Percentiles rank a stretch among this genome's conserved stretches.
Evolutionary conservation across 1,284 basidiomycete genomes (phyloP).

Genomic region (Taiwanofungus camphoratus): DNA sequence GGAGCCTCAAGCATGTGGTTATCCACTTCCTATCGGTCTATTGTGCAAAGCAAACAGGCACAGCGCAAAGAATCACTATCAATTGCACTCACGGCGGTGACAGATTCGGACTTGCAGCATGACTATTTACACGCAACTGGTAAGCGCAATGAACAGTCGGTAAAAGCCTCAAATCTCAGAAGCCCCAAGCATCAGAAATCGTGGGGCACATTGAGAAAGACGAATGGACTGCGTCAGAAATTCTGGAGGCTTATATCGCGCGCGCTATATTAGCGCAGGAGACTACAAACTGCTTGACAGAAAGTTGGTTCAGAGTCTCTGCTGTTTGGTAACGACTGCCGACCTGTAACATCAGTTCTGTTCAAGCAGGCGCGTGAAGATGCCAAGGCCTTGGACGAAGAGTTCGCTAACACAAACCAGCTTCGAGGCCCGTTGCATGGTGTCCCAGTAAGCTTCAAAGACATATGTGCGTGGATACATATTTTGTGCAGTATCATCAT

Average conservation of each 20-base stretch:
- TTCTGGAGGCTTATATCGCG: conserved; percentile 70
- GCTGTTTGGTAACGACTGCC: not conserved
- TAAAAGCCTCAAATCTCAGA: not conserved
- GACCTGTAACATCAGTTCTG: conserved; percentile 41
- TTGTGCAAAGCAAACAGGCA: not conserved
- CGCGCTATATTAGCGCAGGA: conserved; percentile 61
- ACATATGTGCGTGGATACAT: conserved; percentile 46
- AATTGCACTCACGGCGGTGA: not conserved
- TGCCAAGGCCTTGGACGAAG: conserved; percentile 59
- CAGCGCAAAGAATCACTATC: not conserved
- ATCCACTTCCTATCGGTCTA: not conserved
- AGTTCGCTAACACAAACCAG: conserved; percentile 54
- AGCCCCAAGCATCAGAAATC: conserved; percentile 47
- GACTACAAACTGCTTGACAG: conserved; percentile 73
- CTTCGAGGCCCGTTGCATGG: conserved; percentile 75
- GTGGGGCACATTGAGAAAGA: conserved; percentile 49
- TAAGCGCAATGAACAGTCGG: not conserved
- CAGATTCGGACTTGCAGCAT: no score
- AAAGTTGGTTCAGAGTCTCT: conserved; percentile 39
- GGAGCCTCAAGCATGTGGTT: not conserved
- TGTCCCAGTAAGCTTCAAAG: conserved; percentile 76
- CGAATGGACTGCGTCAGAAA: conserved; percentile 69
- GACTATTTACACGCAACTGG: no score
- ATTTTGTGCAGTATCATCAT: no score
- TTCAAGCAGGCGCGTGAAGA: conserved; percentile 60